phyloP scores from a whole-genome alignment of 116 monocot species.

The Thalassia testudinum region DNA sequence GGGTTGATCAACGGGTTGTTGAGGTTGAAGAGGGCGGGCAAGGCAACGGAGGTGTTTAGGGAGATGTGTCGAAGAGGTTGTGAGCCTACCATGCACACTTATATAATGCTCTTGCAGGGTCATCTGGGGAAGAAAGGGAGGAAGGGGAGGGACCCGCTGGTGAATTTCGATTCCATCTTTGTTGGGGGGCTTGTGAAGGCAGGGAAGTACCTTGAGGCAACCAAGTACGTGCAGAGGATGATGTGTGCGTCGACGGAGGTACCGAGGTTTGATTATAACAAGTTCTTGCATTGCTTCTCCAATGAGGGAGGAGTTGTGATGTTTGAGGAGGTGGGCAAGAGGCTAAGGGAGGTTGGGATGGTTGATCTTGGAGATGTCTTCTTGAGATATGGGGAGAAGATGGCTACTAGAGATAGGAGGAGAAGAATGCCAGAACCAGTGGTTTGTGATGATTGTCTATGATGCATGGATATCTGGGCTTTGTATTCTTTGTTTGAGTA shows the following conservation, averaged over 20 bases:
- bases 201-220: slow-evolving; percentile 44
- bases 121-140: slow-evolving; percentile 82
- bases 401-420: slow-evolving; percentile 81
- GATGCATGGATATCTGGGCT: no score
- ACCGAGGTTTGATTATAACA: slow-evolving; percentile 71
- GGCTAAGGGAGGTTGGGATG: slow-evolving; percentile 51
- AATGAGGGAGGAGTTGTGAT: slow-evolving; percentile 62
- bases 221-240: slow-evolving; percentile 73
- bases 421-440: slow-evolving; percentile 1
- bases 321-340: slow-evolving; percentile 75
- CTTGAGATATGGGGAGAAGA: slow-evolving; percentile 67
- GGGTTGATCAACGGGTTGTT: slow-evolving; percentile 74
- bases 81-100: slow-evolving; percentile 81
- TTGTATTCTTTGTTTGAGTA: no score
- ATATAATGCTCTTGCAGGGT: slow-evolving; percentile 82
- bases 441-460: no score
- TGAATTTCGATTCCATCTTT: slow-evolving; percentile 72
- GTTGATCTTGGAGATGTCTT: slow-evolving; percentile 59
- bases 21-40: slow-evolving; percentile 30
- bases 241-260: slow-evolving; percentile 39
- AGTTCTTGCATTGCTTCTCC: slow-evolving; percentile 65
- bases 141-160: slow-evolving; percentile 39
- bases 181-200: slow-evolving; percentile 73
- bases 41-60: slow-evolving; percentile 67
- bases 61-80: slow-evolving; percentile 49